These are phyloP conservation scores for Trametes versicolor DNA, from an alignment of 1,284 basidiomycete genomes.

Conservation along the genomic window DNA sequence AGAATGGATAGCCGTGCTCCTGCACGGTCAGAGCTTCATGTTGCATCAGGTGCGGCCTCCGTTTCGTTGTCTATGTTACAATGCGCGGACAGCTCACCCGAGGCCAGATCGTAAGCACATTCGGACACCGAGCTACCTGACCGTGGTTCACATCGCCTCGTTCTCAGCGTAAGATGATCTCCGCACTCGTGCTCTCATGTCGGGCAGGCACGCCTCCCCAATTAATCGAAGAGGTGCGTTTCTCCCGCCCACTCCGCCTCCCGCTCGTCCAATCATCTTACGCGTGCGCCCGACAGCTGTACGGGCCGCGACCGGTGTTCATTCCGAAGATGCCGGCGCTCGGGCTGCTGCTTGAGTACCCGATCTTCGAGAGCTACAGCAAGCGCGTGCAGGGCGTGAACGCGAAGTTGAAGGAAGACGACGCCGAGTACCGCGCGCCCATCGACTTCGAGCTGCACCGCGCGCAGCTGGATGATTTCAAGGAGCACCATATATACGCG, in stretches of 20 bases:
- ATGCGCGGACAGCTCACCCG: conserved; percentile 5
- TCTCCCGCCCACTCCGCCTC: conserved; percentile 1
- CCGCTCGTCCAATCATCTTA: background rate
- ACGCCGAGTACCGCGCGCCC: conserved; percentile 66
- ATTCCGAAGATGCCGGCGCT: conserved; percentile 97
- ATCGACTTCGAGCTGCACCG: conserved; percentile 79
- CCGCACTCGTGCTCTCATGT: conserved; percentile 81
- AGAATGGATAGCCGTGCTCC: conserved; percentile 94
- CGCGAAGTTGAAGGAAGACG: conserved; percentile 58
- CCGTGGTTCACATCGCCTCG: background rate
- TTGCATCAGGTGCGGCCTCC: conserved; percentile 81
- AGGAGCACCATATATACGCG: conserved; percentile 85
- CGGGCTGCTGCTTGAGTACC: conserved; percentile 94
- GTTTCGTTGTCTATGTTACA: background rate
- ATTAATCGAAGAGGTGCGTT: conserved; percentile 73
- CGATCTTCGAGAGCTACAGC: conserved; percentile 88
- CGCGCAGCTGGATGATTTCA: conserved; percentile 81
- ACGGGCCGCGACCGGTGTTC: conserved; percentile 81
- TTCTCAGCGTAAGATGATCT: conserved; percentile 95
- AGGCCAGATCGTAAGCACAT: conserved; percentile 42
- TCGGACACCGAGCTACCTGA: too few relatives aligned
- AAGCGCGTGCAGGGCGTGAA: conserved; percentile 69
- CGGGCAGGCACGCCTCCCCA: conserved; percentile 80
- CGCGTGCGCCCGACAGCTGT: conserved; percentile 49
- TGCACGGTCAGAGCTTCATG: conserved; percentile 99